Evolutionary conservation across 768 basidiomycete species (phyloP).

Genomic region (Mycena belliarum): DNA sequence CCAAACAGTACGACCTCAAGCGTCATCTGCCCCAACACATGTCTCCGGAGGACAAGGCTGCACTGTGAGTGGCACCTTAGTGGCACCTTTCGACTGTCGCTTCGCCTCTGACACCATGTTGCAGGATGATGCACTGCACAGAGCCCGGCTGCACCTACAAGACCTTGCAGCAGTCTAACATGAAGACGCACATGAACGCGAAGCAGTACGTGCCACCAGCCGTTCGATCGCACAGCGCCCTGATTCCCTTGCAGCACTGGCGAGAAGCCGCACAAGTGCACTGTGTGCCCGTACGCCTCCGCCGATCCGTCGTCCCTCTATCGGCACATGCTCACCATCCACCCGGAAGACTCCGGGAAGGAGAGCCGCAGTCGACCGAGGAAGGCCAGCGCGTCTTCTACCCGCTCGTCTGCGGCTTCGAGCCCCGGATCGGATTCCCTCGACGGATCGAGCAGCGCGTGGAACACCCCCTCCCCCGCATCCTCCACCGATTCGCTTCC

Average conservation of each 20-base stretch:
- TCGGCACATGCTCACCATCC: not conserved
- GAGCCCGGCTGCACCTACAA: not conserved
- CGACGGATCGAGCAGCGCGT: no score
- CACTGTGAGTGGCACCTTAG: no score
- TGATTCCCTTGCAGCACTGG: not conserved
- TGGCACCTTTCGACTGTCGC: no score
- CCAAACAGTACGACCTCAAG: not conserved
- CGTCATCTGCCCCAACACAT: constrained; percentile 1
- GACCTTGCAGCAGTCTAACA: constrained; percentile 10
- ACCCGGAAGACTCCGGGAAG: no score
- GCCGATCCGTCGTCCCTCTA: constrained; percentile 8
- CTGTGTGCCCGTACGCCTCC: not conserved
- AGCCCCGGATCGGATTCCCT: no score
- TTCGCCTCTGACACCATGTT: not conserved
- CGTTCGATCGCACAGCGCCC: not conserved
- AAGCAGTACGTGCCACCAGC: constrained; percentile 1
- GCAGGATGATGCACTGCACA: constrained; percentile 5
- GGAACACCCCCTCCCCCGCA: no score
- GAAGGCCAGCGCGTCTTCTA: no score
- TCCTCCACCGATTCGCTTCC: no score
- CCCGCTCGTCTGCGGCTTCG: no score
- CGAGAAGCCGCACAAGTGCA: constrained; percentile 2
- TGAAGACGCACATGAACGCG: not conserved
- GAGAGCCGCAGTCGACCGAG: no score
- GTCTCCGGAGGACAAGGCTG: not conserved